phyloP scores from a whole-genome alignment of 192 early-diverging fungal genomes.

The Phlyctochytrium arcticum region DNA sequence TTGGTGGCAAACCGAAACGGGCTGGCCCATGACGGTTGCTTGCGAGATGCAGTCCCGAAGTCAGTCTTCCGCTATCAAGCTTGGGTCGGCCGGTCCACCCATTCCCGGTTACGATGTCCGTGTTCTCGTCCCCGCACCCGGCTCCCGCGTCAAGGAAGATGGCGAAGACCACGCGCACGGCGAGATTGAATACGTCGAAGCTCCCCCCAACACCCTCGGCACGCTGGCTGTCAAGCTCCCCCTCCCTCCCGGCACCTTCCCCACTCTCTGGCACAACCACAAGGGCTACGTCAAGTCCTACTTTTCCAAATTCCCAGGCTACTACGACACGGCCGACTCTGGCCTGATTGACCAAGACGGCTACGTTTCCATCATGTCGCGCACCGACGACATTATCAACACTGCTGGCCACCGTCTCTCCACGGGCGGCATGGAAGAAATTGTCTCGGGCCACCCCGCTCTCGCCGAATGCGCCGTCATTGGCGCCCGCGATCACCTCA shows the following conservation, averaged over 20 bases:
- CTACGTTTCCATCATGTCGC: conserved; percentile 36
- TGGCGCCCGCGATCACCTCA: conserved; percentile 29
- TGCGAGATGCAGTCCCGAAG: conserved; percentile 37
- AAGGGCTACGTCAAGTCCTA: conserved; percentile 67
- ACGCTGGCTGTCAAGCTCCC: conserved; percentile 77
- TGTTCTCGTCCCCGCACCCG: conserved; percentile 37
- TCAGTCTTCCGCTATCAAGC: conserved; percentile 22
- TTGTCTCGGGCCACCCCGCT: conserved; percentile 58
- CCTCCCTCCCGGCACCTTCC: conserved; percentile 72
- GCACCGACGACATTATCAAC: conserved; percentile 69
- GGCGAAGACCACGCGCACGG: conserved; percentile 11
- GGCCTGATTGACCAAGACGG: conserved; percentile 70
- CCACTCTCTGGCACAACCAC: conserved; percentile 76
- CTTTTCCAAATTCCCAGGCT: conserved; percentile 72
- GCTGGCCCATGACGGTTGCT: conserved; percentile 74
- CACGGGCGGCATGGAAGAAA: conserved; percentile 72
- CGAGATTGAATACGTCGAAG: conserved; percentile 32
- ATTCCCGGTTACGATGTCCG: conserved; percentile 73
- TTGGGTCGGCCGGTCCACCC: conserved; percentile 75
- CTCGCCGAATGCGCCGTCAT: conserved; percentile 45
- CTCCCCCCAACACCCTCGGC: conserved; percentile 62
- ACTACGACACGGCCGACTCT: conserved; percentile 79
- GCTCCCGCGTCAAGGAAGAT: background rate
- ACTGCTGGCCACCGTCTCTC: conserved; percentile 82
- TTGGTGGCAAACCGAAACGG: conserved; percentile 89